phyloP scores from a whole-genome alignment of 257 asterid genomes.

The Parsonsia alboflavescens region DNA sequence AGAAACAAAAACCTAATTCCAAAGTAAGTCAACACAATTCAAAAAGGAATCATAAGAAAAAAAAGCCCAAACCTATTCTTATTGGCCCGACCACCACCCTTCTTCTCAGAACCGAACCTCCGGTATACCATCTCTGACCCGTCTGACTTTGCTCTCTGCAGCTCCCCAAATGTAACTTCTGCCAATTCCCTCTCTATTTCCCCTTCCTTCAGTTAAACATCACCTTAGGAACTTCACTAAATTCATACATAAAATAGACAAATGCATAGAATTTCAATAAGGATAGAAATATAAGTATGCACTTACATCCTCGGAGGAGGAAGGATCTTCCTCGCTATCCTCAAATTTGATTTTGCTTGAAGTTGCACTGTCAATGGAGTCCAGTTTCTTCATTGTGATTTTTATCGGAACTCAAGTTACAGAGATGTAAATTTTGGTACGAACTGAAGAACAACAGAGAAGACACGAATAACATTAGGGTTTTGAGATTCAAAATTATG shows the following conservation, averaged over 20 bases:
- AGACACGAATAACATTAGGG: neutral
- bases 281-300: neutral
- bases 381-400: conserved; percentile 7
- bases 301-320: conserved; percentile 57
- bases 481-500: neutral
- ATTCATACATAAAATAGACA: neutral
- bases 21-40: neutral
- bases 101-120: conserved; percentile 43
- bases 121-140: conserved; percentile 64
- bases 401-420: neutral
- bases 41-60: neutral
- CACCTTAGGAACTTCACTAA: neutral
- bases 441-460: neutral
- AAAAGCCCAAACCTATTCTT: conserved; percentile 61
- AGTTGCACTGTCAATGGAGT: conserved; percentile 3
- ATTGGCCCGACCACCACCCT: conserved; percentile 62
- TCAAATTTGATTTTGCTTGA: conserved; percentile 50
- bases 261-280: neutral
- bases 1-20: neutral
- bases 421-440: neutral
- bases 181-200: conserved; percentile 69
- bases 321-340: conserved; percentile 27
- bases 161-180: conserved; percentile 86
- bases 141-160: conserved; percentile 79
- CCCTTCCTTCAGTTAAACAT: conserved; percentile 34